These are phyloP conservation scores for Maudiozyma saulgeensis DNA, from an alignment of 805 yeast genomes.

Conservation along the genomic window DNA sequence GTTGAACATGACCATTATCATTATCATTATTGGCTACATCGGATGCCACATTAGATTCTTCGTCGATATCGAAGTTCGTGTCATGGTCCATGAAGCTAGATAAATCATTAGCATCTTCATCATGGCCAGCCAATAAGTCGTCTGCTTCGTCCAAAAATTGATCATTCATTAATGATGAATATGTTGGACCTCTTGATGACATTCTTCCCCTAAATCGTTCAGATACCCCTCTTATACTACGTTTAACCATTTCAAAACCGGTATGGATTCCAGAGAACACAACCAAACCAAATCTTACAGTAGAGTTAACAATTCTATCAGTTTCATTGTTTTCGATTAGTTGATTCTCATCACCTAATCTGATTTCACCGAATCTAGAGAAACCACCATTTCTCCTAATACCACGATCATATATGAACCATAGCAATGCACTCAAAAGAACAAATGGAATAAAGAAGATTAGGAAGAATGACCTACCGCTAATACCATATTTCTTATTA, in stretches of 20 bases:
- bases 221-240: slow-evolving; percentile 8
- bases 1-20: neutral
- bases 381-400: slow-evolving; percentile 72
- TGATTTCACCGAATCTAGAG: slow-evolving; percentile 72
- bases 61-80: slow-evolving; percentile 30
- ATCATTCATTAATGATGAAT: slow-evolving; percentile 25
- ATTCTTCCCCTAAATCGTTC: slow-evolving; percentile 18
- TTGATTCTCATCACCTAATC: slow-evolving; percentile 55
- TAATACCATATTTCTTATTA: slow-evolving; percentile 41
- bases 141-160: slow-evolving; percentile 31
- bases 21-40: neutral
- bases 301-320: slow-evolving; percentile 48
- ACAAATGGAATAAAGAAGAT: slow-evolving; percentile 49
- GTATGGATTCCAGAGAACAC: slow-evolving; percentile 33
- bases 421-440: slow-evolving; percentile 43
- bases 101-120: slow-evolving; percentile 42
- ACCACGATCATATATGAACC: slow-evolving; percentile 73
- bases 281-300: slow-evolving; percentile 50
- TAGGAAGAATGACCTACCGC: slow-evolving; percentile 43
- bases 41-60: slow-evolving; percentile 6
- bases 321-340: slow-evolving; percentile 52
- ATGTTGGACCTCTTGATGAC: slow-evolving; percentile 25
- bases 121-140: slow-evolving; percentile 30
- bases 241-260: slow-evolving; percentile 12
- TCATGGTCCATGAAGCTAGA: slow-evolving; percentile 33